A percentile compares a stretch with the other conserved stretches of the same genome.
These are phyloP conservation scores for Quercus bicolor DNA, from an alignment of 306 rosid genomes.

Conservation along the genomic window DNA sequence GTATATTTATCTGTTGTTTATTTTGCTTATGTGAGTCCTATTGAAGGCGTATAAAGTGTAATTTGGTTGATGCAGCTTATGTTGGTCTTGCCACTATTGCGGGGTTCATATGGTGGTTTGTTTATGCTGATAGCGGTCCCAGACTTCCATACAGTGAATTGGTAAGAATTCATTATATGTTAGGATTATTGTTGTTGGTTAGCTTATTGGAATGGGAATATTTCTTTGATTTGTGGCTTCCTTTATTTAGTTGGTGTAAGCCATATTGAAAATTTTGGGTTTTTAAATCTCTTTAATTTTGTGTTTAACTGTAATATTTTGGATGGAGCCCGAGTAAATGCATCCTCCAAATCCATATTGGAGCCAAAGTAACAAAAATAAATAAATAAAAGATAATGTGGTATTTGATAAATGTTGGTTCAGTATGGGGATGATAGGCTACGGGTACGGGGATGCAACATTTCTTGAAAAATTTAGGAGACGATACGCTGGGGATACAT, in stretches of 20 bases:
- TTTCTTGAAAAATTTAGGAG: too few species aligned
- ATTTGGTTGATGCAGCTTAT: conserved; percentile 73
- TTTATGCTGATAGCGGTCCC: conserved; percentile 86
- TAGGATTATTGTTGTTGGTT: not conserved
- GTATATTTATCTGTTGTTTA: not conserved
- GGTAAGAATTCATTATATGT: conserved; percentile 51
- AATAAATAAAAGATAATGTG: not conserved
- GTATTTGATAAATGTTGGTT: not conserved
- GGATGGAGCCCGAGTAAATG: not conserved
- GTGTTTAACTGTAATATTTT: not conserved
- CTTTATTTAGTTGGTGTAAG: not conserved
- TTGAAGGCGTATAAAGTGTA: not conserved
- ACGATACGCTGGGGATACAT: too few species aligned
- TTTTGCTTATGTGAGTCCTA: not conserved
- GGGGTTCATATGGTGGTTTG: conserved; percentile 98
- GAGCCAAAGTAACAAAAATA: not conserved
- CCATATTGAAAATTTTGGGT: not conserved
- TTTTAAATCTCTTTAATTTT: not conserved
- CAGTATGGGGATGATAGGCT: too few species aligned
- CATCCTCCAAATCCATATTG: not conserved
- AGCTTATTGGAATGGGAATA: not conserved
- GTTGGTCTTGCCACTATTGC: conserved; percentile 95
- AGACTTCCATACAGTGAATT: conserved; percentile 75
- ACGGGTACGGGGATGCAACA: too few species aligned
- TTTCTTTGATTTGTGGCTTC: not conserved